Conservation (phyloP, 192 early-diverging fungal species). For the Mortierella claussenii region DNA sequence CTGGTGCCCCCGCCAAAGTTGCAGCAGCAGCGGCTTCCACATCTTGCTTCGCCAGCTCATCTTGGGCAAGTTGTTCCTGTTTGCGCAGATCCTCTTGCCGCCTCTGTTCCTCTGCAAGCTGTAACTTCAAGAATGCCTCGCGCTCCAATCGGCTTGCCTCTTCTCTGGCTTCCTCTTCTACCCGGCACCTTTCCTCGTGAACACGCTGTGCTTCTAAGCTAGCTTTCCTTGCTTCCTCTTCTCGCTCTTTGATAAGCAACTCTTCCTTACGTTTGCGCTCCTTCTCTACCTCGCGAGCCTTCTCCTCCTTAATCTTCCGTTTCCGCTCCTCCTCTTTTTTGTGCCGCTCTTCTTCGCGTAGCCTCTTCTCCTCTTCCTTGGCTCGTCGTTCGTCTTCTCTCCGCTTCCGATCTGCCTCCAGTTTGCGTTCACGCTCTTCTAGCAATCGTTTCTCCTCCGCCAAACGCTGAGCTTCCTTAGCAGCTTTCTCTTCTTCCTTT, state of each 20-base stretch:
- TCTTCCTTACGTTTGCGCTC: slow-evolving; percentile 60
- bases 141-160: slow-evolving; percentile 30
- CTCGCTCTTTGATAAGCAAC: slow-evolving; percentile 41
- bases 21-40: slow-evolving; percentile 1
- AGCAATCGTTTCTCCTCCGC: slow-evolving; percentile 57
- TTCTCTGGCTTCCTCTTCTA: slow-evolving; percentile 13
- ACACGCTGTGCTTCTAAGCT: slow-evolving; percentile 15
- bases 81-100: slow-evolving; percentile 41
- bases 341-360: slow-evolving; percentile 61
- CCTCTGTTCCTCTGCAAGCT: slow-evolving; percentile 30
- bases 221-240: slow-evolving; percentile 13
- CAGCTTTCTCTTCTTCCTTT: slow-evolving; percentile 73
- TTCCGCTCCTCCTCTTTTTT: slow-evolving; percentile 62
- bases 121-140: slow-evolving; percentile 33
- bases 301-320: slow-evolving; percentile 61
- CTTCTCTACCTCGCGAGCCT: slow-evolving; percentile 62
- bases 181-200: neutral
- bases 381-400: slow-evolving; percentile 66
- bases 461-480: slow-evolving; percentile 64
- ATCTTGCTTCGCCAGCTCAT: slow-evolving; percentile 30
- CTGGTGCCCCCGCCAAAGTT: neutral
- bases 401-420: slow-evolving; percentile 72
- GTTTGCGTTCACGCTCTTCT: slow-evolving; percentile 59
- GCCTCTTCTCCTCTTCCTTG: slow-evolving; percentile 68
- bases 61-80: slow-evolving; percentile 35